These are phyloP conservation scores for Ascosphaera apis DNA, from an alignment of 2,329 filamentous ascomycete genomes.

Conservation along the genomic window DNA sequence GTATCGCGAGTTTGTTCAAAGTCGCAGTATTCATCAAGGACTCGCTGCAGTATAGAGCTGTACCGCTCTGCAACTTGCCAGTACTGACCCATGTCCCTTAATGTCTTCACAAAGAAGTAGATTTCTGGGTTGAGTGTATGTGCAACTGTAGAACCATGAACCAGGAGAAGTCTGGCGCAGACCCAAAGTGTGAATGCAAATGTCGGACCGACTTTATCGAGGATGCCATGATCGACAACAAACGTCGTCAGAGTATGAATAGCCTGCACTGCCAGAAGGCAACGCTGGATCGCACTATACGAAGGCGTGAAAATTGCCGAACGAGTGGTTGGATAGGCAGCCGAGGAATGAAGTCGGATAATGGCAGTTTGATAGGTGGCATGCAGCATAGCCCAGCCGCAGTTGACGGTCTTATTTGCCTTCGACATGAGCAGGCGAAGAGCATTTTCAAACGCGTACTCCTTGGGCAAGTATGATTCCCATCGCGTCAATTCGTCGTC, in stretches of 20 bases:
- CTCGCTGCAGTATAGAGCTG: constrained; percentile 53
- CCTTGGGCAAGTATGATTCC: constrained; percentile 61
- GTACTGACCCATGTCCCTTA: constrained; percentile 56
- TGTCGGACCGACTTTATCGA: constrained; percentile 63
- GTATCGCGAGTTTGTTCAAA: constrained; percentile 33
- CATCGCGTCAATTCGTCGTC: constrained; percentile 58
- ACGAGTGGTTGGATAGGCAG: constrained; percentile 72
- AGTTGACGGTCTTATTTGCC: constrained; percentile 46
- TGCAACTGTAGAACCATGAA: constrained; percentile 76
- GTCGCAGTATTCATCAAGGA: constrained; percentile 67
- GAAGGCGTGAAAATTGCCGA: constrained; percentile 79
- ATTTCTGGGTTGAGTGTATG: constrained; percentile 62
- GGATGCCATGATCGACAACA: constrained; percentile 49
- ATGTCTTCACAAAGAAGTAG: constrained; percentile 56
- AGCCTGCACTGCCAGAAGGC: constrained; percentile 60
- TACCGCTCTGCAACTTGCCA: constrained; percentile 77
- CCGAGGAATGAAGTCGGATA: constrained; percentile 75
- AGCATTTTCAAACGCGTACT: constrained; percentile 54
- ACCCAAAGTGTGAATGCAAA: constrained; percentile 91
- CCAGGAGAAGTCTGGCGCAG: constrained; percentile 61
- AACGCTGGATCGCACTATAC: constrained; percentile 63
- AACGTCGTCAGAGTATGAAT: constrained; percentile 59
- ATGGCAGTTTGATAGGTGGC: constrained; percentile 76
- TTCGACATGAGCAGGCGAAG: constrained; percentile 46
- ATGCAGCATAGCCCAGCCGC: constrained; percentile 77